Evolutionary conservation across 2,329 filamentous ascomycete species (phyloP), one percentile per base, ranked within the genome.

Genomic region (Colletotrichum sp.): DNA sequence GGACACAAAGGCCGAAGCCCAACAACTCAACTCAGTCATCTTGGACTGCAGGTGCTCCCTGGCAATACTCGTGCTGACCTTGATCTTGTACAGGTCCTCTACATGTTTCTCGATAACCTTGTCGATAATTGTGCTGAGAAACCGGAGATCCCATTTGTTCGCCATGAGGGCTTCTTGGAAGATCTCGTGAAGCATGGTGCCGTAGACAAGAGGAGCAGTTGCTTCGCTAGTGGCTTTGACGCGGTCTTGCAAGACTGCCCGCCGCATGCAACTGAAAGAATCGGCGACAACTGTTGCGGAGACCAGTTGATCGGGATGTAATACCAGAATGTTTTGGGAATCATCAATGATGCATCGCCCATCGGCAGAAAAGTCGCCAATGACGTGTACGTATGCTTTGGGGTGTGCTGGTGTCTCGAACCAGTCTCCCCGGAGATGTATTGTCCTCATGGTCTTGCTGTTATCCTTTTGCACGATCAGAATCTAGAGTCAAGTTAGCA

Each of bases 211-310:
- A 1, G 96, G 92, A 39, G 94, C 91, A 60, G 93, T 95, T 4
- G 95, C 90, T 78, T 95, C 94, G 80, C 93, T 94, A 0, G 96
- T 96, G 11, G 95, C 95, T 84, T 98, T 98, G 80, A 99, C 94
- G 36, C 97, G 93, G 83, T 99, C 96, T 83, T 98, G 96, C 30
- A 99, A 90, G 2, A 98, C 96, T 34, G 97, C 96, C 78, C 96
- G 94, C 22, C 97, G 94, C 82, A 94, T 93, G 82, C 97, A 99
- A 28, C 93, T 93, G 82, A 98, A 98, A 0, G 97, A 98, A 84
- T 99, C 97, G n/a, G 96, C 96, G 59, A 99, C 94, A 7, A 98
- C 95, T 1, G 97, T 98, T 4, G 97, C 94, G 4, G 97, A 98
- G 69, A 99, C 94, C 39, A 99, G 90, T 85, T 98, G 96, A 81